These are phyloP conservation scores for Suillus cothurnatus DNA, from an alignment of 768 basidiomycete species.

Conservation along the genomic window DNA sequence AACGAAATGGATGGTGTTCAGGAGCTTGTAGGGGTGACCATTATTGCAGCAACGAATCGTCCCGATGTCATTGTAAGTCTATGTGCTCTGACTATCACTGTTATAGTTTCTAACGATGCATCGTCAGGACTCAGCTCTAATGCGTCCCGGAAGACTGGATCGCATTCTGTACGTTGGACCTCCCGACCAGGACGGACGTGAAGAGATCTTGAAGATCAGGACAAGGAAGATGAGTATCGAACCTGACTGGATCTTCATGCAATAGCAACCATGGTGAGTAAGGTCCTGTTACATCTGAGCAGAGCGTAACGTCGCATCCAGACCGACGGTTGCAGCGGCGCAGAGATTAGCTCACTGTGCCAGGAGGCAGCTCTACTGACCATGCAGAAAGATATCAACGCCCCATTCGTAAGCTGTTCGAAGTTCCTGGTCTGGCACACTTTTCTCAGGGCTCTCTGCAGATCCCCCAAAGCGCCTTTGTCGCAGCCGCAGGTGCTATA, in stretches of 20 bases:
- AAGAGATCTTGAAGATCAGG: constrained; percentile 84
- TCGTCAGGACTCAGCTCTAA: constrained; percentile 85
- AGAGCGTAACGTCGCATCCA: constrained; percentile 33
- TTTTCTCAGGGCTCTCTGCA: constrained; percentile 31
- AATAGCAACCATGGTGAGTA: constrained; percentile 70
- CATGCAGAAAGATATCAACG: constrained; percentile 86
- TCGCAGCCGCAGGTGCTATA: constrained; percentile 68
- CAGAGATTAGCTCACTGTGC: constrained; percentile 88
- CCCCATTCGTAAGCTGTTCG: constrained; percentile 59
- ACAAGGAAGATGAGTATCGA: constrained; percentile 81
- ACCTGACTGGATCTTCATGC: constrained; percentile 61
- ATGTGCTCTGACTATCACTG: neutral
- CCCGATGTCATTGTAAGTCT: constrained; percentile 85
- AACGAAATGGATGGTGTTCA: constrained; percentile 99
- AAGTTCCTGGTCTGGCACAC: neutral
- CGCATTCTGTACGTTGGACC: constrained; percentile 94
- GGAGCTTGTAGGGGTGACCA: constrained; percentile 91
- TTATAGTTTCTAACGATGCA: neutral
- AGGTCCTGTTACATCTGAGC: neutral
- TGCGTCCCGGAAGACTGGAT: constrained; percentile 94
- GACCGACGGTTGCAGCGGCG: constrained; percentile 96
- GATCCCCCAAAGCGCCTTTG: constrained; percentile 77
- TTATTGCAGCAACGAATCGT: constrained; percentile 94
- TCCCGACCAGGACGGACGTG: constrained; percentile 76
- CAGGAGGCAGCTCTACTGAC: constrained; percentile 94